Percentiles rank a stretch among this genome's conserved stretches.
phyloP scores from a whole-genome alignment of 2,329 filamentous ascomycete species.

The Emericellopsis atlantica region DNA sequence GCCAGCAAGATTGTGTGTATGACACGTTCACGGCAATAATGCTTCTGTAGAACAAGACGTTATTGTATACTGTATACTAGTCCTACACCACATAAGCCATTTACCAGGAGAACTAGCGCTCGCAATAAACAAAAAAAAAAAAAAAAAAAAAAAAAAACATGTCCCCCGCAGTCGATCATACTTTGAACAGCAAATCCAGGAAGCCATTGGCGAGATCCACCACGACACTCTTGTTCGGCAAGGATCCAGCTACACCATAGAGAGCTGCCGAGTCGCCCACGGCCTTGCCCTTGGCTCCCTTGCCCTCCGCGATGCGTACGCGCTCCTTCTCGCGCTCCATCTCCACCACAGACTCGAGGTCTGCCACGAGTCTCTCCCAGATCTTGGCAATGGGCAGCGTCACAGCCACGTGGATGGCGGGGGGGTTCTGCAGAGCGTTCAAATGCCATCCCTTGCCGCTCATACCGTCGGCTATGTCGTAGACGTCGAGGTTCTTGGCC shows the following conservation, averaged over 20 bases:
- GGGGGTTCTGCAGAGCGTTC: conserved; percentile 82
- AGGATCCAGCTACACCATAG: conserved; percentile 87
- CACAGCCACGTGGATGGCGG: conserved; percentile 88
- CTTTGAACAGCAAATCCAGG: conserved; percentile 85
- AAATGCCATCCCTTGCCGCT: conserved; percentile 80
- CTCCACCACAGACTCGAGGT: conserved; percentile 55
- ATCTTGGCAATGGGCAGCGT: conserved; percentile 76
- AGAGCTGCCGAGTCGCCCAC: conserved; percentile 74
- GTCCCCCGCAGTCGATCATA: conserved; percentile 26
- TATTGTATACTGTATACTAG: neutral
- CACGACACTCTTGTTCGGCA: conserved; percentile 93
- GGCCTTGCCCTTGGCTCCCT: conserved; percentile 50
- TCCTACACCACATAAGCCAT: neutral
- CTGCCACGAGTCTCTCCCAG: conserved; percentile 65
- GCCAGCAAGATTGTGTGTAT: no score
- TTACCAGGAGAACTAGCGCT: neutral
- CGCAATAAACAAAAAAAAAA: neutral
- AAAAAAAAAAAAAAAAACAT: neutral
- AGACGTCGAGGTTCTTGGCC: conserved; percentile 75
- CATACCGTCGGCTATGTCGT: conserved; percentile 90
- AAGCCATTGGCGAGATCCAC: conserved; percentile 84
- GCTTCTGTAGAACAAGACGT: no score
- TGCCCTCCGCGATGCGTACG: conserved; percentile 57
- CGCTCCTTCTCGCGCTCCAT: conserved; percentile 73
- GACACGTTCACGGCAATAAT: no score